A percentile compares a stretch with the other conserved stretches of the same genome.
Conservation (phyloP, 805 yeast genomes). For the Candida sphagnicola region DNA sequence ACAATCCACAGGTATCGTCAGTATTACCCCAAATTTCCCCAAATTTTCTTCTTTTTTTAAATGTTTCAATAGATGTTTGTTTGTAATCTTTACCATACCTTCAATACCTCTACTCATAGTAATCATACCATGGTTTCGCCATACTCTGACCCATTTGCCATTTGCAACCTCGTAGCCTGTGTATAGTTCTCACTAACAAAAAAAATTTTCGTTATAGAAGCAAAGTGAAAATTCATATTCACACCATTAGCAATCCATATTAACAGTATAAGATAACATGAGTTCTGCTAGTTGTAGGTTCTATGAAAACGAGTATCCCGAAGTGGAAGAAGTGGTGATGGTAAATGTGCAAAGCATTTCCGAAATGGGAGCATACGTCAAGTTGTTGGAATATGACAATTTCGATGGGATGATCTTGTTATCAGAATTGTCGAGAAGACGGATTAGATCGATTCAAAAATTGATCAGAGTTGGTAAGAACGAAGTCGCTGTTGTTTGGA, state of each 20-base stretch:
- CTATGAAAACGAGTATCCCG: constrained; percentile 97
- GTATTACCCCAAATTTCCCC: too few relatives aligned
- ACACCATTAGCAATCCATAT: too few relatives aligned
- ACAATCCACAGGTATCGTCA: too few relatives aligned
- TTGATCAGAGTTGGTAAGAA: constrained; percentile 97
- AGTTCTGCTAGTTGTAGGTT: constrained; percentile 90
- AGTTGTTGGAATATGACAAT: constrained; percentile 92
- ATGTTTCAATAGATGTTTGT: too few relatives aligned
- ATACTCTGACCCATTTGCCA: too few relatives aligned
- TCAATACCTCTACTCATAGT: too few relatives aligned
- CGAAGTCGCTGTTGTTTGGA: constrained; percentile 94
- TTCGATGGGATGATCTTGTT: constrained; percentile 98
- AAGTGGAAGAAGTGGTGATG: constrained; percentile 98
- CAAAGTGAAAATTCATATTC: neutral
- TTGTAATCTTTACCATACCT: too few relatives aligned
- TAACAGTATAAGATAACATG: too few relatives aligned
- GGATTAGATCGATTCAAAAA: constrained; percentile 96
- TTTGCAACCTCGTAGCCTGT: too few relatives aligned
- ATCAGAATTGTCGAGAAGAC: constrained; percentile 95
- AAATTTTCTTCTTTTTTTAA: too few relatives aligned
- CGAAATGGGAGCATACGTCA: constrained; percentile 99
- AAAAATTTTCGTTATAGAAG: neutral
- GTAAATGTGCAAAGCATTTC: constrained; percentile 98
- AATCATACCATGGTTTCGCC: too few relatives aligned
- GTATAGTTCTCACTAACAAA: neutral